These are phyloP conservation scores for Solanum hybrid DNA, from an alignment of 305 asterid species.

Conservation along the genomic window DNA sequence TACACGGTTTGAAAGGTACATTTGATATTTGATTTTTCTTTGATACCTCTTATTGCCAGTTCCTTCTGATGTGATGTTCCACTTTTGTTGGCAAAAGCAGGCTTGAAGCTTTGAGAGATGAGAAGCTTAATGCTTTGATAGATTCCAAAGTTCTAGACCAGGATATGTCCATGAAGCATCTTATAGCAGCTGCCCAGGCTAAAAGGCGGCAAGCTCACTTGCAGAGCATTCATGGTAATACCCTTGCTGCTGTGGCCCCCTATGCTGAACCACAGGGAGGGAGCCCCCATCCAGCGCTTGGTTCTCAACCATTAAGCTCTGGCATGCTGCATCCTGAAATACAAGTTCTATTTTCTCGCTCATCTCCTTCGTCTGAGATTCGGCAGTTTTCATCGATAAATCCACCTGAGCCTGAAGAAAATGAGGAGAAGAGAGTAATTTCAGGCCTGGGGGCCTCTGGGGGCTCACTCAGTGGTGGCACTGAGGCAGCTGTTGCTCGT, in stretches of 20 bases:
- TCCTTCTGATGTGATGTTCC: slow-evolving; percentile 13
- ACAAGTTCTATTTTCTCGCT: slow-evolving; percentile 25
- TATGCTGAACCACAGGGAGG: slow-evolving; percentile 37
- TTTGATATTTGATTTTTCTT: neutral
- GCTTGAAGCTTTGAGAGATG: slow-evolving; percentile 37
- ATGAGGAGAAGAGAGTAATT: slow-evolving; percentile 55
- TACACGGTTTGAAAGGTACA: slow-evolving; percentile 51
- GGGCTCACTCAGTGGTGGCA: slow-evolving; percentile 71
- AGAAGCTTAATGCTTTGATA: slow-evolving; percentile 18
- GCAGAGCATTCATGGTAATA: slow-evolving; percentile 34
- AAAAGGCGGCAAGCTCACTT: slow-evolving; percentile 60
- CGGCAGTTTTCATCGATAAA: slow-evolving; percentile 32
- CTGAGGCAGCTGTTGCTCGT: slow-evolving; percentile 96
- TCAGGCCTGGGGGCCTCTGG: slow-evolving; percentile 50
- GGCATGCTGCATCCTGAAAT: slow-evolving; percentile 35
- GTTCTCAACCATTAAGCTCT: slow-evolving; percentile 37
- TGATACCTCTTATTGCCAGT: slow-evolving; percentile 4
- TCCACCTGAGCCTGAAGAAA: slow-evolving; percentile 56
- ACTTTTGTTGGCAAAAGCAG: slow-evolving; percentile 31
- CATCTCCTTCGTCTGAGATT: slow-evolving; percentile 41
- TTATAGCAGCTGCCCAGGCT: slow-evolving; percentile 89
- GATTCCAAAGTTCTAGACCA: slow-evolving; percentile 48
- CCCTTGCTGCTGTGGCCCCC: slow-evolving; percentile 24
- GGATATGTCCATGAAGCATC: slow-evolving; percentile 54
- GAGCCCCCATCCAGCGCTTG: slow-evolving; percentile 37